Conservation (phyloP, 805 yeast species). For the Tetrapisispora pingtungensis region DNA sequence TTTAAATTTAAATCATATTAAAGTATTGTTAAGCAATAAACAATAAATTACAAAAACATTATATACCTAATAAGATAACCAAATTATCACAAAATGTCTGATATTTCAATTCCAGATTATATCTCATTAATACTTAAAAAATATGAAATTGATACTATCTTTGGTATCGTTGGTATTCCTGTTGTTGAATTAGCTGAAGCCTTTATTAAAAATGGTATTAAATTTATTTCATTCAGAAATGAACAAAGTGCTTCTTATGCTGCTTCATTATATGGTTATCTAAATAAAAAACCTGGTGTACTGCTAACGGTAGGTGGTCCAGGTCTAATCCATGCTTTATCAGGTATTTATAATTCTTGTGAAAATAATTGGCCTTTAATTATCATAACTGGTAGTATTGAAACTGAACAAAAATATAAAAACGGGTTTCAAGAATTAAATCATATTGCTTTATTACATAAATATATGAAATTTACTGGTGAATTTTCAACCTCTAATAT, state of each 20-base stretch:
- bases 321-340: constrained; percentile 55
- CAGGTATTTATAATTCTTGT: constrained; percentile 56
- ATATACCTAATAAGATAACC: too few species aligned
- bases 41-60: too few species aligned
- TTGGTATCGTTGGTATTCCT: constrained; percentile 71
- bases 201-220: constrained; percentile 41
- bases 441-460: constrained; percentile 42
- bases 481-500: constrained; percentile 17
- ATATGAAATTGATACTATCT: constrained; percentile 45
- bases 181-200: constrained; percentile 63
- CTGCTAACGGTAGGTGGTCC: constrained; percentile 69
- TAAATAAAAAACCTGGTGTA: constrained; percentile 58
- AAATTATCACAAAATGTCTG: neutral
- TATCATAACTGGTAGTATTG: constrained; percentile 52
- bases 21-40: too few species aligned
- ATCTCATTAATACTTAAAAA: neutral
- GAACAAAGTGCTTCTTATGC: constrained; percentile 73
- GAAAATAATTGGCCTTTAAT: constrained; percentile 57
- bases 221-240: constrained; percentile 53
- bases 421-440: constrained; percentile 70
- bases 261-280: constrained; percentile 59
- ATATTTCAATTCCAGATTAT: neutral
- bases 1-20: neutral
- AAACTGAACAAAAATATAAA: constrained; percentile 37
- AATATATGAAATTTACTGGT: constrained; percentile 43